These are phyloP conservation scores for Physcomitrellopsis africana DNA, from an alignment of 225 moss, liverwort and hornwort genomes.

Conservation along the genomic window DNA sequence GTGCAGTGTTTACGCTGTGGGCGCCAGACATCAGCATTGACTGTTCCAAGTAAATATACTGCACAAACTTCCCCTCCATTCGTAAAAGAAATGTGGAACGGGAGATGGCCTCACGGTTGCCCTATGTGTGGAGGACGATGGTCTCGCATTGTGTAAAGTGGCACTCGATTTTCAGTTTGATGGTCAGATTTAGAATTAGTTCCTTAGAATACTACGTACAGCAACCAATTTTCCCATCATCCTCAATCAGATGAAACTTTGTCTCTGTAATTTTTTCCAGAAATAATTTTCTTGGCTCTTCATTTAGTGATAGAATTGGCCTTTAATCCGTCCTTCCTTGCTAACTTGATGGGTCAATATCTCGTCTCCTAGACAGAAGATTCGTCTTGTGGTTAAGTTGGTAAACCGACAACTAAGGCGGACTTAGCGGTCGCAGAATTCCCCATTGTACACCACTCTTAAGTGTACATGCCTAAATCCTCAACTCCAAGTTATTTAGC, in stretches of 20 bases:
- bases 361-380: no score
- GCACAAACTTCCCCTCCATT: slow-evolving; percentile 26
- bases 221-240: slow-evolving; percentile 4
- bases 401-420: no score
- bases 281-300: not conserved
- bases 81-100: slow-evolving; percentile 77
- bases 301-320: slow-evolving; percentile 28
- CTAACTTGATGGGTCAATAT: no score
- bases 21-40: slow-evolving; percentile 84
- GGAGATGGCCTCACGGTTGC: slow-evolving; percentile 80
- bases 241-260: slow-evolving; percentile 13
- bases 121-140: slow-evolving; percentile 97
- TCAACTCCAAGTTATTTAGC: no score
- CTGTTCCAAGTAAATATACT: slow-evolving; percentile 49
- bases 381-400: no score
- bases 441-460: no score
- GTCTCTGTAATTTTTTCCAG: slow-evolving; percentile 7
- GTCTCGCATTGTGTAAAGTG: slow-evolving; percentile 72
- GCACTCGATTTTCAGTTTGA: not conserved
- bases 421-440: no score
- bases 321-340: no score
- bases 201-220: not conserved
- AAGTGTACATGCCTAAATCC: no score
- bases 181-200: not conserved
- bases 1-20: slow-evolving; percentile 96